phyloP scores from a whole-genome alignment of 139 green algal genomes.

The Closterium sp. region DNA sequence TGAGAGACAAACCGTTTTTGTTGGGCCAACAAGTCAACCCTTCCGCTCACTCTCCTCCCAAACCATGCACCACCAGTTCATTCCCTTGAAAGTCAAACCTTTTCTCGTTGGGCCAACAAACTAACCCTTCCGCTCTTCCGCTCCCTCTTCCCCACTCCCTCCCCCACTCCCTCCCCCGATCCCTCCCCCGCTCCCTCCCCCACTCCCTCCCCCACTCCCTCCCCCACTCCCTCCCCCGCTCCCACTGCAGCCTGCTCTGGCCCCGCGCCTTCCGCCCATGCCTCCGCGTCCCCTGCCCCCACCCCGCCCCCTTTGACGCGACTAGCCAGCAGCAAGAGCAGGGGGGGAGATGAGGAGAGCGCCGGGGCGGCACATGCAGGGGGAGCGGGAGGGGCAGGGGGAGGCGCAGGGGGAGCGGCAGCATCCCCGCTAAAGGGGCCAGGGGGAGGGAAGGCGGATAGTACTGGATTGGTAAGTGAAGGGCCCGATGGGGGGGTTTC shows the following conservation, averaged over 20 bases:
- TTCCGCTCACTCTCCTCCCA: too few relatives aligned
- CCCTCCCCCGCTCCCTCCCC: too few relatives aligned
- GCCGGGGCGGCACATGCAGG: background rate
- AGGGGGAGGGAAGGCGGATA: background rate
- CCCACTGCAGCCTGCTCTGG: background rate
- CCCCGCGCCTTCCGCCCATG: background rate
- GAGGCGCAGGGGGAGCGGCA: background rate
- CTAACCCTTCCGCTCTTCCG: background rate
- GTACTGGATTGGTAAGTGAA: background rate
- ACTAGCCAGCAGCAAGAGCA: background rate
- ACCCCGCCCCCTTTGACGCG: background rate
- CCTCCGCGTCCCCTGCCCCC: background rate
- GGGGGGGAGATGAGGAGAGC: background rate
- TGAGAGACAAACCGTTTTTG: too few relatives aligned
- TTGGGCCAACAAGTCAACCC: too few relatives aligned
- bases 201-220: too few relatives aligned
- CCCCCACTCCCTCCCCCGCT: too few relatives aligned
- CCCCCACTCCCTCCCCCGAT: too few relatives aligned
- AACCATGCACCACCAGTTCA: too few relatives aligned
- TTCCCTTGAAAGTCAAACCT: background rate
- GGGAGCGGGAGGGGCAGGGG: too few relatives aligned
- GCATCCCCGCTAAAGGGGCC: background rate
- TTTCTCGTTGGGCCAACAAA: background rate
- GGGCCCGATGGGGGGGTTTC: too few relatives aligned
- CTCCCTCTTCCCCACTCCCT: too few relatives aligned